These are phyloP conservation scores for Mercurialis annua DNA, from an alignment of 345 rosid species.

Conservation along the genomic window DNA sequence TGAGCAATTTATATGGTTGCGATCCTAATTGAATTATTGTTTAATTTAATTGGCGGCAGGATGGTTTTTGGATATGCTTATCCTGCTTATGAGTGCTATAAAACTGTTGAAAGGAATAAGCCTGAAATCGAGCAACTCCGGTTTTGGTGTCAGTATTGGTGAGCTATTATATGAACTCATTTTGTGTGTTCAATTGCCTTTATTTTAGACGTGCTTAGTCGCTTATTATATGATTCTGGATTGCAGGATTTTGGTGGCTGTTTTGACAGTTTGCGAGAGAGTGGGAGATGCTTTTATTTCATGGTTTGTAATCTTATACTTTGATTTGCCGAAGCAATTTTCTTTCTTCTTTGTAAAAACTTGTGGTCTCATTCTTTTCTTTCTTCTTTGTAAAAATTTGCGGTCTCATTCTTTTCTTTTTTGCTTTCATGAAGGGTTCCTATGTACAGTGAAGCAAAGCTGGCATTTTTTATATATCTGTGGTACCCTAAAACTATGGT, in stretches of 20 bases:
- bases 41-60: slow-evolving; percentile 25
- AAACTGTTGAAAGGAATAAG: slow-evolving; percentile 52
- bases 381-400: neutral
- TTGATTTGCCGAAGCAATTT: neutral
- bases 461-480: slow-evolving; percentile 67
- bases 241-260: slow-evolving; percentile 65
- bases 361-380: slow-evolving; percentile 4
- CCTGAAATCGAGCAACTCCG: slow-evolving; percentile 61
- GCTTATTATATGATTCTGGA: neutral
- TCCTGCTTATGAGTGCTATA: slow-evolving; percentile 67
- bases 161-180: neutral
- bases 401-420: slow-evolving; percentile 3
- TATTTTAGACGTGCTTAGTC: neutral
- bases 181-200: neutral
- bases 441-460: slow-evolving; percentile 76
- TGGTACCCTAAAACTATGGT: slow-evolving; percentile 93
- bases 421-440: slow-evolving; percentile 61
- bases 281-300: slow-evolving; percentile 59
- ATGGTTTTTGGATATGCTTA: slow-evolving; percentile 58
- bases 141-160: slow-evolving; percentile 73
- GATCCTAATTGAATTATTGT: neutral
- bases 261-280: slow-evolving; percentile 59
- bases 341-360: neutral
- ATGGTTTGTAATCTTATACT: slow-evolving; percentile 39
- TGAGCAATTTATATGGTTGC: neutral